Evolutionary conservation across 73 alveolate genomes (phyloP).

Genomic region (Paraurostyla sp.): DNA sequence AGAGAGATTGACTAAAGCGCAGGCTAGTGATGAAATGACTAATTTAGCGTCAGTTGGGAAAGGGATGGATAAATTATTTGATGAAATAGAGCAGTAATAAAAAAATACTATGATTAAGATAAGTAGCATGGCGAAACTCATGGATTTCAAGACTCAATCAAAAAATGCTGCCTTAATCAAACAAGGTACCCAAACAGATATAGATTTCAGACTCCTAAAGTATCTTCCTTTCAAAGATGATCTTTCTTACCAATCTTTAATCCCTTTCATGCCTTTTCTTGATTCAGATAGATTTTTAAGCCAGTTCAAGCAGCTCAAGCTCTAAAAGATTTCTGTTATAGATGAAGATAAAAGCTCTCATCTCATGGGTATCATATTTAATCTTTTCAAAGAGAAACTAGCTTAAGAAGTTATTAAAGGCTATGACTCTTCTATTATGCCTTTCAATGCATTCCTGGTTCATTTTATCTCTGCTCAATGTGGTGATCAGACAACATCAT

Average conservation of each 20-base stretch:
- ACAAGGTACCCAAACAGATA: slow-evolving; percentile 14
- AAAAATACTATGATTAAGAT: background rate
- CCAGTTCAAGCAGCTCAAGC: background rate
- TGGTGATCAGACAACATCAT: background rate
- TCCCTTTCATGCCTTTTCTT: background rate
- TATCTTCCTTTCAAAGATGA: background rate
- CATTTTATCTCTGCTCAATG: background rate
- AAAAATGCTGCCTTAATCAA: background rate
- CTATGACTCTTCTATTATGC: background rate
- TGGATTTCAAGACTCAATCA: slow-evolving; percentile 11
- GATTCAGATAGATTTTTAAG: background rate
- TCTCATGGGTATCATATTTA: background rate
- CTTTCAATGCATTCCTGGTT: slow-evolving; percentile 9
- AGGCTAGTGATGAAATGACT: background rate
- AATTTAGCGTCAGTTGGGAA: background rate
- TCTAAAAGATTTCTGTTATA: background rate
- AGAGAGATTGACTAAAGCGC: background rate
- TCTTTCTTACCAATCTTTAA: too few species aligned
- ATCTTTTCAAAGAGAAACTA: background rate
- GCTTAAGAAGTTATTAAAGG: background rate
- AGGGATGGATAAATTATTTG: slow-evolving; percentile 36
- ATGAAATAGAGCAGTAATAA: slow-evolving; percentile 8
- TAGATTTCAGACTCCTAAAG: background rate
- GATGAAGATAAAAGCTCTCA: slow-evolving; percentile 7
- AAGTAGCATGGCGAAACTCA: slow-evolving; percentile 13